phyloP scores from a whole-genome alignment of 2,329 filamentous ascomycete genomes.

The Epichloe coenophiala region DNA sequence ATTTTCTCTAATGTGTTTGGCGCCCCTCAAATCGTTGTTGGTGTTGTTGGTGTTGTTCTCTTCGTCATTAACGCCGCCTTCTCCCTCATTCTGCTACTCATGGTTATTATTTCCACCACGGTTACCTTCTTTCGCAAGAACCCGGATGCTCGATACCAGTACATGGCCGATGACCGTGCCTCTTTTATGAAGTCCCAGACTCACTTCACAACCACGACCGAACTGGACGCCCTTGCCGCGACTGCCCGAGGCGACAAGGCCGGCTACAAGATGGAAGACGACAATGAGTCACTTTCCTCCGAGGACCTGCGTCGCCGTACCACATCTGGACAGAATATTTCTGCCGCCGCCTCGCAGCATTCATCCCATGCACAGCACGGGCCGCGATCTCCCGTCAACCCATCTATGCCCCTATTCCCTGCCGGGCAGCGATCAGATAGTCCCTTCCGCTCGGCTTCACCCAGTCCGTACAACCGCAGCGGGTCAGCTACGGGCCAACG shows the following conservation, averaged over 20 bases:
- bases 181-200: slow-evolving; percentile 97
- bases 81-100: slow-evolving; percentile 66
- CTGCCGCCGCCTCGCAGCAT: slow-evolving; percentile 15
- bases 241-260: slow-evolving; percentile 77
- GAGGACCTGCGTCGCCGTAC: slow-evolving; percentile 24
- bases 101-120: slow-evolving; percentile 50
- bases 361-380: slow-evolving; percentile 15
- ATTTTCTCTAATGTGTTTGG: slow-evolving; percentile 82
- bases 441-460: slow-evolving; percentile 21
- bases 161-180: slow-evolving; percentile 89
- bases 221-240: slow-evolving; percentile 78
- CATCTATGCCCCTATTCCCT: slow-evolving; percentile 30
- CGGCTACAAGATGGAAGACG: slow-evolving; percentile 29
- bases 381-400: slow-evolving; percentile 24
- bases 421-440: slow-evolving; percentile 22
- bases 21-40: slow-evolving; percentile 69
- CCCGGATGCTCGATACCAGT: slow-evolving; percentile 87
- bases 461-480: slow-evolving; percentile 18
- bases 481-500: slow-evolving; percentile 13
- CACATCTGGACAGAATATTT: slow-evolving; percentile 15
- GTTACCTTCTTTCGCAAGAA: slow-evolving; percentile 81
- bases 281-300: slow-evolving; percentile 27
- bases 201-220: slow-evolving; percentile 61
- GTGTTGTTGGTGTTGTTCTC: slow-evolving; percentile 78
- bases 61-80: slow-evolving; percentile 81